Conservation (phyloP, 257 asterid species). For the Nicotiana knightiana region DNA sequence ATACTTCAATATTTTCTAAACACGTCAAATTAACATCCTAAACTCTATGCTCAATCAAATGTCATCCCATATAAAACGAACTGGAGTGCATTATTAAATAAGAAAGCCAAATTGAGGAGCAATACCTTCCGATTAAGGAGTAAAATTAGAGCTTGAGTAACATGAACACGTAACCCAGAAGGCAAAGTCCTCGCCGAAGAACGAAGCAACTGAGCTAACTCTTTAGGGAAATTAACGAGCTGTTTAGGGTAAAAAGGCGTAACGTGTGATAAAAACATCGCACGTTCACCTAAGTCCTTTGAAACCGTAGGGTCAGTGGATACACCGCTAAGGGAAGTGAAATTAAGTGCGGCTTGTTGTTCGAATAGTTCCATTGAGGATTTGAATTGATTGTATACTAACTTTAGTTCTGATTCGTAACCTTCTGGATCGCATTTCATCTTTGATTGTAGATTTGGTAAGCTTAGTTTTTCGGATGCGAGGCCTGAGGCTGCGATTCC, state of each 20-base stretch:
- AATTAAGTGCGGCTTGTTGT: constrained; percentile 73
- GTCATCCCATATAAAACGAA: background rate
- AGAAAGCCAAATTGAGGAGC: background rate
- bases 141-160: constrained; percentile 70
- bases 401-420: constrained; percentile 51
- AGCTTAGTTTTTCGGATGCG: constrained; percentile 51
- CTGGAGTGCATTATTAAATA: background rate
- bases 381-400: constrained; percentile 66
- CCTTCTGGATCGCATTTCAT: constrained; percentile 92
- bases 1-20: background rate
- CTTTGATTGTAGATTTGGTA: constrained; percentile 58
- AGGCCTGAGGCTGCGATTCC: constrained; percentile 55
- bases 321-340: constrained; percentile 71
- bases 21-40: background rate
- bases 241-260: constrained; percentile 60
- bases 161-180: constrained; percentile 62
- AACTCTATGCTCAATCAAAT: background rate
- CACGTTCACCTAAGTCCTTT: constrained; percentile 67
- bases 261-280: constrained; percentile 75
- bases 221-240: constrained; percentile 47
- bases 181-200: constrained; percentile 57
- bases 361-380: constrained; percentile 73
- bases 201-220: constrained; percentile 53
- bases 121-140: constrained; percentile 63
- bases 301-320: constrained; percentile 54